These are phyloP conservation scores for Plantago rigida DNA, from an alignment of 305 asterid species.

Conservation along the genomic window DNA sequence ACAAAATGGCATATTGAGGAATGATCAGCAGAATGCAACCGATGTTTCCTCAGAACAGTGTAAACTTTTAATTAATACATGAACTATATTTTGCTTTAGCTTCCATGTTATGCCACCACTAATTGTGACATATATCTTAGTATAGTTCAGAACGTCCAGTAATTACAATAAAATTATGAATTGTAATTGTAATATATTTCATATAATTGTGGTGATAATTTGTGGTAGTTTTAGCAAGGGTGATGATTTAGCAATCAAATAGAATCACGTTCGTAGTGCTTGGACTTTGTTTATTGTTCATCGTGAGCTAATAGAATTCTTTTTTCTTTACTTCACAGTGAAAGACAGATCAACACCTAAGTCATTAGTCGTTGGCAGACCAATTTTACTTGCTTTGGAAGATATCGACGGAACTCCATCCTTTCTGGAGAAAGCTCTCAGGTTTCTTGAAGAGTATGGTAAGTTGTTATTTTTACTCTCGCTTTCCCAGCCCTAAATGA, in stretches of 20 bases:
- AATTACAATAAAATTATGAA: neutral
- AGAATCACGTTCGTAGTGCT: slow-evolving; percentile 5
- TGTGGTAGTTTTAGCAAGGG: neutral
- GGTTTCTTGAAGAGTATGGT: slow-evolving; percentile 85
- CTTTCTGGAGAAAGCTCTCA: slow-evolving; percentile 93
- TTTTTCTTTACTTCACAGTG: slow-evolving; percentile 31
- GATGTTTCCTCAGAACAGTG: slow-evolving; percentile 68
- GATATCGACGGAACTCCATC: slow-evolving; percentile 96
- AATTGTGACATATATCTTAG: neutral
- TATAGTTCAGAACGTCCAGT: neutral
- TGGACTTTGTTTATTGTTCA: slow-evolving; percentile 14
- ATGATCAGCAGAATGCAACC: slow-evolving; percentile 53
- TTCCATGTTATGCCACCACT: slow-evolving; percentile 6
- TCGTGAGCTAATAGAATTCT: slow-evolving; percentile 18
- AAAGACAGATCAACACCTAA: slow-evolving; percentile 69
- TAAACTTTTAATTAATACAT: slow-evolving; percentile 30
- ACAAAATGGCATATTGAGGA: slow-evolving; percentile 70
- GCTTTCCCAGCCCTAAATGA: neutral
- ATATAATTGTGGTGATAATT: neutral
- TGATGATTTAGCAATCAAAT: slow-evolving; percentile 1
- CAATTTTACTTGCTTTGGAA: slow-evolving; percentile 94
- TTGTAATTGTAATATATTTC: neutral
- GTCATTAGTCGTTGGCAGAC: slow-evolving; percentile 82
- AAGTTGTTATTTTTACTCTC: slow-evolving; percentile 26
- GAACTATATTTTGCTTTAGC: slow-evolving; percentile 14